phyloP scores from a whole-genome alignment of 1,284 basidiomycete species.

The Trametes versicolor region DNA sequence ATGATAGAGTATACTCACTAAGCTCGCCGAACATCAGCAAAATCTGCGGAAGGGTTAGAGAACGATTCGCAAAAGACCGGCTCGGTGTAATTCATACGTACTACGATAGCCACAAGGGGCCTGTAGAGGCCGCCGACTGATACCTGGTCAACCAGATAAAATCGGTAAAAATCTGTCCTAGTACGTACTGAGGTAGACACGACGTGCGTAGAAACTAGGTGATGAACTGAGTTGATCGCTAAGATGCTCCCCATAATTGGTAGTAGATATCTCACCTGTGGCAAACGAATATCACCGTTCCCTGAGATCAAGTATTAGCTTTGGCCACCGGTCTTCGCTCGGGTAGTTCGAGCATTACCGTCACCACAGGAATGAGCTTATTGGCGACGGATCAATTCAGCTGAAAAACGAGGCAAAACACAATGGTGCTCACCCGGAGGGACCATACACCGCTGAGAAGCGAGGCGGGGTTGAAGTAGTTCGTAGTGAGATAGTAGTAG shows the following conservation, averaged over 20 bases:
- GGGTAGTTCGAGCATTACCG: background rate
- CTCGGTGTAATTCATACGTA: background rate
- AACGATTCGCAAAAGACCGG: too few species aligned
- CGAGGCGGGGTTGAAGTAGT: constrained; percentile 18
- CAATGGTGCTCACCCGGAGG: constrained; percentile 12
- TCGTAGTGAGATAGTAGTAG: constrained; percentile 19
- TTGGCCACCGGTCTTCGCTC: background rate
- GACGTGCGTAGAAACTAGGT: constrained; percentile 12
- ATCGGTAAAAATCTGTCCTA: background rate
- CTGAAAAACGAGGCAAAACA: background rate
- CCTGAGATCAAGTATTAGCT: background rate
- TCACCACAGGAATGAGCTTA: constrained; percentile 11
- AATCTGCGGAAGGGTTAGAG: background rate
- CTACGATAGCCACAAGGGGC: background rate
- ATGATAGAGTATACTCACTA: background rate
- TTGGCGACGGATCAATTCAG: background rate
- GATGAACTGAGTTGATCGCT: background rate
- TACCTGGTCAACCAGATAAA: background rate
- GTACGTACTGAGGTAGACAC: constrained; percentile 9
- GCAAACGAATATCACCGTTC: constrained; percentile 17
- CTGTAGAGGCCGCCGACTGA: constrained; percentile 15
- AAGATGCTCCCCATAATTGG: background rate
- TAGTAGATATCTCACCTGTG: constrained; percentile 1
- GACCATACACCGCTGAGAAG: constrained; percentile 16
- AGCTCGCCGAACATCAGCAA: constrained; percentile 16